These are phyloP conservation scores for Aspergillus texensis DNA, from an alignment of 2,329 filamentous ascomycete genomes.

Conservation along the genomic window DNA sequence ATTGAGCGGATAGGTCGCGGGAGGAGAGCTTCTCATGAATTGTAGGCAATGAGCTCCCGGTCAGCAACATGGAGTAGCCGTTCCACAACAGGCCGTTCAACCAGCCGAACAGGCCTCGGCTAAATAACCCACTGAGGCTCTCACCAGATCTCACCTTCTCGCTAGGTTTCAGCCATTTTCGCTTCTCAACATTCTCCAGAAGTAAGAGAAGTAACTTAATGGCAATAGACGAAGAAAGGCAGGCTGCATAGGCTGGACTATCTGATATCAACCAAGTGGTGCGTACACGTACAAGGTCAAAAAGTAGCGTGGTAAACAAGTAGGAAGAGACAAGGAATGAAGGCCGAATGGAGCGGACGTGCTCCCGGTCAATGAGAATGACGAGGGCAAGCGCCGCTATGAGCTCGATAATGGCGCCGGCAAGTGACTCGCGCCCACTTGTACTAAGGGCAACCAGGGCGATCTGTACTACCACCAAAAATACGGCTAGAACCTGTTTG, in stretches of 20 bases:
- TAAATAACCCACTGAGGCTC: constrained; percentile 50
- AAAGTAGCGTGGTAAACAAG: constrained; percentile 43
- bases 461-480: not conserved
- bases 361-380: constrained; percentile 25
- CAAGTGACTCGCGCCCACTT: constrained; percentile 3
- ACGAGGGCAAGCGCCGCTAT: constrained; percentile 22
- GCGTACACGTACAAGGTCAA: constrained; percentile 47
- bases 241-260: not conserved
- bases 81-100: constrained; percentile 30
- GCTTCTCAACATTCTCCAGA: not conserved
- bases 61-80: constrained; percentile 14
- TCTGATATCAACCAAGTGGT: constrained; percentile 38
- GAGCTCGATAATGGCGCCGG: constrained; percentile 18
- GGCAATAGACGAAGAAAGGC: not conserved
- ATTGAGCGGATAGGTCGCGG: not conserved
- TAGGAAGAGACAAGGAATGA: constrained; percentile 40
- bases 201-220: not conserved
- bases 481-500: not conserved
- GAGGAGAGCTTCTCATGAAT: constrained; percentile 12
- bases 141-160: constrained; percentile 45
- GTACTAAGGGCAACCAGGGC: not conserved
- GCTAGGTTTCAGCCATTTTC: constrained; percentile 9
- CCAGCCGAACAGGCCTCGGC: constrained; percentile 50
- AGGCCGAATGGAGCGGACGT: constrained; percentile 31
- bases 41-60: constrained; percentile 9